Conservation (phyloP, 208 protist species). For the Acanthamoeba castellanii region DNA sequence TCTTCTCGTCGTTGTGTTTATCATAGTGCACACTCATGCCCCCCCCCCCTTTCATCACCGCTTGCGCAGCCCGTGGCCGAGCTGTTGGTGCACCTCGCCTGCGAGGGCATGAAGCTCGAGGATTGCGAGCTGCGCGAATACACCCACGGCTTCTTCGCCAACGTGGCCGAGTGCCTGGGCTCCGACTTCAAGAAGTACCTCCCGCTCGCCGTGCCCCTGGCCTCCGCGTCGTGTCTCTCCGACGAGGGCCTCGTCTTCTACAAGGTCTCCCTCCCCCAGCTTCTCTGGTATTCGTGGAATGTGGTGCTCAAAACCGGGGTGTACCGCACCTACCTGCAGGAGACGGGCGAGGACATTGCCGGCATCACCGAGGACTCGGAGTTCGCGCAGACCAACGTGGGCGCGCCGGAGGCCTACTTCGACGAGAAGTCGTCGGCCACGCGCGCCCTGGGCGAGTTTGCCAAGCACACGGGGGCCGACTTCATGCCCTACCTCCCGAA, state of each 20-base stretch:
- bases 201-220: constrained; percentile 7
- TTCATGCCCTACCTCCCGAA: constrained; percentile 57
- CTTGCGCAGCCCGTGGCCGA: constrained; percentile 3
- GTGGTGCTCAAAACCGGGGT: no score
- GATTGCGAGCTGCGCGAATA: constrained; percentile 66
- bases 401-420: constrained; percentile 55
- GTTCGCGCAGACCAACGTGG: constrained; percentile 48
- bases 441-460: constrained; percentile 38
- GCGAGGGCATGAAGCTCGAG: constrained; percentile 68
- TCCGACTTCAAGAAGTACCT: constrained; percentile 45
- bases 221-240: constrained; percentile 52
- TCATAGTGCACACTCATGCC: background rate
- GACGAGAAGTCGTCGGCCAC: constrained; percentile 67
- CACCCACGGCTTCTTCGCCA: constrained; percentile 65
- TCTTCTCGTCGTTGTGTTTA: background rate
- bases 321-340: background rate
- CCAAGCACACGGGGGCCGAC: constrained; percentile 1
- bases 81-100: constrained; percentile 39
- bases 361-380: constrained; percentile 38
- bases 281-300: background rate
- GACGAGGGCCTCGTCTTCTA: constrained; percentile 69
- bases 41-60: no score
- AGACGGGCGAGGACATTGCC: background rate
- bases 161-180: constrained; percentile 59
- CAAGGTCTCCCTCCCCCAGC: background rate